These are phyloP conservation scores for Ochromonas danica DNA, from an alignment of 108 stramenopile species.

Conservation along the genomic window DNA sequence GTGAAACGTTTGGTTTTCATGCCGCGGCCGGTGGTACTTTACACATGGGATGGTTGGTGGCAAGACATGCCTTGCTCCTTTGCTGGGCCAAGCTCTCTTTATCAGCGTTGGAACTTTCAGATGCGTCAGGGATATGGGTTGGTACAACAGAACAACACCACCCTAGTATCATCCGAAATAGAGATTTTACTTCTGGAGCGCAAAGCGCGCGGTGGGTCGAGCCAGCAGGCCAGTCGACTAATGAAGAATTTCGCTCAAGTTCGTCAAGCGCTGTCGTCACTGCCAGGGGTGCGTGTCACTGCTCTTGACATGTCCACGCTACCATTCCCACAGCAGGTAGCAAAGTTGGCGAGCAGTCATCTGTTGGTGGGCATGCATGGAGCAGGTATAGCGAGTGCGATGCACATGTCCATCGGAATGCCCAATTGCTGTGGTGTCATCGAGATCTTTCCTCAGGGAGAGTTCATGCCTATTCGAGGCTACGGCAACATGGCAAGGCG, in stretches of 20 bases:
- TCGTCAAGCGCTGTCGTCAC: background rate
- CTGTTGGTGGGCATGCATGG: constrained; percentile 1
- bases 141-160: background rate
- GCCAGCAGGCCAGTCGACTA: background rate
- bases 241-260: background rate
- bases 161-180: background rate
- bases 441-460: constrained; percentile 19
- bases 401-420: constrained; percentile 11
- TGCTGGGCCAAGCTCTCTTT: constrained; percentile 10
- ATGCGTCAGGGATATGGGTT: background rate
- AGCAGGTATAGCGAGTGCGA: background rate
- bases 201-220: background rate
- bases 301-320: background rate
- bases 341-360: background rate
- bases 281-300: background rate
- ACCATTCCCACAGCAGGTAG: background rate
- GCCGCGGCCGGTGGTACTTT: background rate
- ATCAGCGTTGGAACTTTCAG: constrained; percentile 17
- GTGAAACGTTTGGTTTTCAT: background rate
- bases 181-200: background rate
- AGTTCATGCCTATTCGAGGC: constrained; percentile 7
- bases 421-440: background rate
- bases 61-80: constrained; percentile 22
- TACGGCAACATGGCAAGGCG: constrained; percentile 21
- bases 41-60: constrained; percentile 29